Evolutionary conservation across 768 basidiomycete species (phyloP), one percentile per base, ranked within the genome.

Genomic region (Hericium alpestre): DNA sequence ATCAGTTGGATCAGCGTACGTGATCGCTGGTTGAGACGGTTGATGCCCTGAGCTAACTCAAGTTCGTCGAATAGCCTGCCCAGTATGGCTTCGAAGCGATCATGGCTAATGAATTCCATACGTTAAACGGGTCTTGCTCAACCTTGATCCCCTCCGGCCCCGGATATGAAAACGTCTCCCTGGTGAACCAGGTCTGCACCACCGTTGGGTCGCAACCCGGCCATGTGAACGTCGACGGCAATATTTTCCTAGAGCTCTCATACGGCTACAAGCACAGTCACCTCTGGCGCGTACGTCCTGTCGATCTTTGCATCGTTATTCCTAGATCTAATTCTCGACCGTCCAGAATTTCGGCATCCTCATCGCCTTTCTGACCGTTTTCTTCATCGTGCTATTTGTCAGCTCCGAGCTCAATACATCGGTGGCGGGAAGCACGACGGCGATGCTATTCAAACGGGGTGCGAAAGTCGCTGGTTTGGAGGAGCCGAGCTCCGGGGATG

Each of bases 61-160:
- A 51, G 52, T 60, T 70, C 41, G 66, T 64, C 32, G 63, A 54
- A 46, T 56, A 84, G 83, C 77, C 91, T 55, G 58, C 90, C 38
- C 77, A 73, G 2, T 92, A 83, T 65, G 84, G 80, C 0, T 93
- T 93, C 66, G 87, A 91, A 59, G 75, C 78, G 0, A 67, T 93
- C 47, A 75, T 94, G 66, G 75, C 80, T 18, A 94, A 93, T 69
- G 90, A 95, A 67, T 93, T 93, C 71, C 81, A 79, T 60, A 83
- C 79, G 0, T 69, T 87, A 3, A 68, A 86, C 22, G 88, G 84
- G 48, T 65, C 71, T 15, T 86, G 85, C 64, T 71, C 83, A 20
- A 68, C 73, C 41, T 70, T 87, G 12, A 80, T 84, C 0, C 84
- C 87, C 2, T 74, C 72, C 2, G 86, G 86, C 0, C 71, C 83